phyloP scores from a whole-genome alignment of 345 rosid genomes.

The Dovyalis caffra region DNA sequence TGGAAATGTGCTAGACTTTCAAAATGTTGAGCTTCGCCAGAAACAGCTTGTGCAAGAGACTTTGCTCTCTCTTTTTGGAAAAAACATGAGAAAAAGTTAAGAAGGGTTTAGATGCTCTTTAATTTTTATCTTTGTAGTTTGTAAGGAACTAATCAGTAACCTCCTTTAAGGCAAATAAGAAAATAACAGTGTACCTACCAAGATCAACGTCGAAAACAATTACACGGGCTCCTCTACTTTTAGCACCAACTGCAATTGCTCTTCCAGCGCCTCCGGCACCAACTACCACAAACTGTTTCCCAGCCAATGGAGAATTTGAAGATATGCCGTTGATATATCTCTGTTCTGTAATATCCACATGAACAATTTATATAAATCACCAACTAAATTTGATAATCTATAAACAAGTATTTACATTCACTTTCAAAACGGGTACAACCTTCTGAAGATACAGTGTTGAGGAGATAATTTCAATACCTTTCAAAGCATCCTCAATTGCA shows the following conservation, averaged over 20 bases:
- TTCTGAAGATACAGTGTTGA: background rate
- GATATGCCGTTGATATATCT: slow-evolving; percentile 14
- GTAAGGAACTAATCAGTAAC: background rate
- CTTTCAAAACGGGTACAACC: background rate
- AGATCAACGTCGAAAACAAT: slow-evolving; percentile 55
- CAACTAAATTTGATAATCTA: background rate
- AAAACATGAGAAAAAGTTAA: slow-evolving; percentile 6
- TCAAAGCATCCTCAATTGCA: slow-evolving; percentile 62
- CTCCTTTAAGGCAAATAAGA: background rate
- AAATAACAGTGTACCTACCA: slow-evolving; percentile 23
- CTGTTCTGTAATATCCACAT: slow-evolving; percentile 23
- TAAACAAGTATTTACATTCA: background rate
- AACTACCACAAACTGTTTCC: slow-evolving; percentile 52
- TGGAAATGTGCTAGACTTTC: slow-evolving; percentile 35
- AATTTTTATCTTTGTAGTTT: background rate
- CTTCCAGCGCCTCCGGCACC: slow-evolving; percentile 75
- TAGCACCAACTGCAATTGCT: slow-evolving; percentile 66
- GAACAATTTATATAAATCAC: background rate
- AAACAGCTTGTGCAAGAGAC: slow-evolving; percentile 49
- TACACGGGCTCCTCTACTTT: slow-evolving; percentile 49
- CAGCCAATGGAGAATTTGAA: slow-evolving; percentile 32
- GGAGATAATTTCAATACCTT: slow-evolving; percentile 29
- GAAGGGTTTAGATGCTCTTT: background rate
- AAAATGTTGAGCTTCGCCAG: slow-evolving; percentile 44
- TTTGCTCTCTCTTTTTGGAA: slow-evolving; percentile 46